phyloP scores from a whole-genome alignment of 2,329 filamentous ascomycete species.

The Cytospora mali region DNA sequence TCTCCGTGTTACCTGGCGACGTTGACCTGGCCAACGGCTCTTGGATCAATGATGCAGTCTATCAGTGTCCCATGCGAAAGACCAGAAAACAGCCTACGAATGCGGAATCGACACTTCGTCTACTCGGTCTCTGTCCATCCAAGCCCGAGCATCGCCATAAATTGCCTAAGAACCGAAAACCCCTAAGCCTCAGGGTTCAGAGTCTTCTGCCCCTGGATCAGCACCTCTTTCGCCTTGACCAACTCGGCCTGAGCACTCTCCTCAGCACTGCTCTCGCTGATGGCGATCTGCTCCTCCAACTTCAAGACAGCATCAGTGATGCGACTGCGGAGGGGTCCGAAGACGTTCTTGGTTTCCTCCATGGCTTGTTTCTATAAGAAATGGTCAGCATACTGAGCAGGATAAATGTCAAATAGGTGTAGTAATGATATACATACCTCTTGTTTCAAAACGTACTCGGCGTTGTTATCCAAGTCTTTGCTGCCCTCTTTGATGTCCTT shows the following conservation, averaged over 20 bases:
- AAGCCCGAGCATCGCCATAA: slow-evolving; percentile 20
- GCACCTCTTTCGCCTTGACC: slow-evolving; percentile 55
- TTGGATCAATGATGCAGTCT: background rate
- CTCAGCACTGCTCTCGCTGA: slow-evolving; percentile 50
- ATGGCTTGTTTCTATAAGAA: slow-evolving; percentile 69
- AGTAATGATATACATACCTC: slow-evolving; percentile 60
- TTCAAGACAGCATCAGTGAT: slow-evolving; percentile 72
- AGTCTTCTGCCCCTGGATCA: slow-evolving; percentile 52
- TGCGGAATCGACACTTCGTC: background rate
- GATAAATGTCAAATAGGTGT: background rate
- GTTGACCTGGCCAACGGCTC: background rate
- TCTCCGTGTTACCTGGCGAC: background rate
- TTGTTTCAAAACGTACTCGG: slow-evolving; percentile 78
- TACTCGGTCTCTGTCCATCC: slow-evolving; percentile 6
- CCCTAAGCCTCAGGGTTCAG: slow-evolving; percentile 33
- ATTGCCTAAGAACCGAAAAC: background rate
- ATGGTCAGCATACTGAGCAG: background rate
- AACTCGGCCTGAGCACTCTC: slow-evolving; percentile 52
- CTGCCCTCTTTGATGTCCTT: slow-evolving; percentile 55
- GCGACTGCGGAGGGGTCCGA: slow-evolving; percentile 70
- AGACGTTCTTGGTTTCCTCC: slow-evolving; percentile 85
- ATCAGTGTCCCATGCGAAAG: background rate
- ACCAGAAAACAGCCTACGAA: background rate
- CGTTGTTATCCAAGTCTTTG: slow-evolving; percentile 69
- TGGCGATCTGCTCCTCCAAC: slow-evolving; percentile 75